Evolutionary conservation across 768 basidiomycete species (phyloP).

Genomic region (Xerocomellus amylosporus): DNA sequence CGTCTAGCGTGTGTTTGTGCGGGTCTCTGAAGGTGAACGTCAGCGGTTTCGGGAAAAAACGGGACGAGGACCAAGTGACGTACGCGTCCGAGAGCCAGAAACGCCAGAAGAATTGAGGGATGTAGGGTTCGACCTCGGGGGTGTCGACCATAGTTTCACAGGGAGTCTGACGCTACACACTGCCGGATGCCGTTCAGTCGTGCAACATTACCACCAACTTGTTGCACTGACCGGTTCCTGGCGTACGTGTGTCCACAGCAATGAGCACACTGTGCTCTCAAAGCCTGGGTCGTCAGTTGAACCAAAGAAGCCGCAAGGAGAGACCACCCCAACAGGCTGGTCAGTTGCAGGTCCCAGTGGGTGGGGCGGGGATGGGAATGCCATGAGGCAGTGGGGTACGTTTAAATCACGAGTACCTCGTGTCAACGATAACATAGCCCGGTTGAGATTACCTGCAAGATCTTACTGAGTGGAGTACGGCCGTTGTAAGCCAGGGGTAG

Average conservation of each 20-base stretch:
- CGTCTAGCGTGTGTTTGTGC: constrained; percentile 31
- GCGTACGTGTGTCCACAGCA: background rate
- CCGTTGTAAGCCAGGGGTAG: background rate
- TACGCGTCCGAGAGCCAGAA: constrained; percentile 48
- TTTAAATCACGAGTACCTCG: constrained; percentile 12
- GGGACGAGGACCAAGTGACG: constrained; percentile 13
- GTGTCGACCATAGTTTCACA: background rate
- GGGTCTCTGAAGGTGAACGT: constrained; percentile 17
- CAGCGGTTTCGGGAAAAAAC: background rate
- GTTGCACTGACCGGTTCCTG: background rate
- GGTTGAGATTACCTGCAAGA: background rate
- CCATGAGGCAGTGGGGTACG: constrained; percentile 2
- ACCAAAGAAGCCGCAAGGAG: background rate
- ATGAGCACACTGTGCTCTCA: background rate
- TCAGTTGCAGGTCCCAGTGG: constrained; percentile 7
- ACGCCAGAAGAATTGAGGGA: constrained; percentile 47
- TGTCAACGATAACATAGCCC: constrained; percentile 13
- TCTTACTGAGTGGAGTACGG: constrained; percentile 9
- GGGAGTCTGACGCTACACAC: background rate
- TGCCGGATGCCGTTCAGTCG: background rate
- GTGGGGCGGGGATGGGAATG: background rate
- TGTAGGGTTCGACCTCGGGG: constrained; percentile 35
- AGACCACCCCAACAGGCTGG: background rate
- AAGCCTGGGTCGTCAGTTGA: background rate
- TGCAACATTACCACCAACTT: background rate